Percentiles rank a stretch among this genome's conserved stretches.
Conservation (phyloP, 495 filamentous ascomycete genomes). For the Xeromyces bisporus region DNA sequence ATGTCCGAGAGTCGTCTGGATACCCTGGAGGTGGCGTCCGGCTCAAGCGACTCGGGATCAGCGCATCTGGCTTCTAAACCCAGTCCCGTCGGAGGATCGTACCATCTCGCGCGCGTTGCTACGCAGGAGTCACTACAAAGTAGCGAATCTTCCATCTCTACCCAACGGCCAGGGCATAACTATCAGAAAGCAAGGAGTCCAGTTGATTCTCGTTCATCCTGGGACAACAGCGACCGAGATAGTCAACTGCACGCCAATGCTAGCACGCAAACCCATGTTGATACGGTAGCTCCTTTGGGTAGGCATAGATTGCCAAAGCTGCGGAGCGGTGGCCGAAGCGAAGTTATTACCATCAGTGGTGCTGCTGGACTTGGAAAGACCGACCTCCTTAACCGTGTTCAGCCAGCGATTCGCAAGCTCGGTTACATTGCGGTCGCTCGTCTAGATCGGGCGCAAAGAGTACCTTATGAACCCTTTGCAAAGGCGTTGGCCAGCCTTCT, state of each 20-base stretch:
- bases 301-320: conserved; percentile 38
- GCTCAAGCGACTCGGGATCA: conserved; percentile 36
- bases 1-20: conserved; percentile 40
- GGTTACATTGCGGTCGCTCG: conserved; percentile 76
- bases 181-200: conserved; percentile 20
- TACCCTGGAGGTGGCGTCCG: conserved; percentile 29
- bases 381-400: conserved; percentile 59
- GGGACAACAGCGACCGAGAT: conserved; percentile 22
- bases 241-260: conserved; percentile 13
- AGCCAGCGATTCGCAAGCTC: conserved; percentile 50
- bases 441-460: conserved; percentile 64
- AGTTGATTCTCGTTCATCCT: conserved; percentile 21
- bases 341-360: conserved; percentile 63
- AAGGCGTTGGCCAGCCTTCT: conserved; percentile 67
- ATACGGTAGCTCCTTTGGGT: conserved; percentile 14
- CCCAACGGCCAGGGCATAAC: conserved; percentile 9
- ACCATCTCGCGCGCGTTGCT: conserved; percentile 14
- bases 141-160: conserved; percentile 20
- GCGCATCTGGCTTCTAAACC: conserved; percentile 29
- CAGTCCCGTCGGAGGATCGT: conserved; percentile 18
- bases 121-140: conserved; percentile 23
- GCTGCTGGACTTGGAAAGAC: conserved; percentile 71
- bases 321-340: conserved; percentile 50
- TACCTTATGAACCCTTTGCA: conserved; percentile 70
- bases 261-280: conserved; percentile 15